Percentiles rank a stretch among this genome's conserved stretches.
These are phyloP conservation scores for Trichoderma parareesei DNA, from an alignment of 495 filamentous ascomycete genomes.

Conservation along the genomic window DNA sequence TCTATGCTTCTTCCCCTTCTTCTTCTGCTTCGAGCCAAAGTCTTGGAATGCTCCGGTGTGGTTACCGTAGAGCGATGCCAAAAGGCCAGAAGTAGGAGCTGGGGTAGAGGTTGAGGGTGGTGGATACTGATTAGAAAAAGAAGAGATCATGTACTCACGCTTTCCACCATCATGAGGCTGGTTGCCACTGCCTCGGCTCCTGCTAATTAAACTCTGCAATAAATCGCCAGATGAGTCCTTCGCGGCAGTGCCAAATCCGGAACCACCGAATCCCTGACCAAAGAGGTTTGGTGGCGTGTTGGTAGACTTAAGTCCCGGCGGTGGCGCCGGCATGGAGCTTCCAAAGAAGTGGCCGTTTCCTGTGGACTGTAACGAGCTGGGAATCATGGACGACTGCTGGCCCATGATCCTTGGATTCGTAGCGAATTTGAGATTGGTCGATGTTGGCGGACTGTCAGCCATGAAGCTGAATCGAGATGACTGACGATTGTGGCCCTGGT, in stretches of 20 bases:
- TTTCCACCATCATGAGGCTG: constrained; percentile 74
- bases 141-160: constrained; percentile 85
- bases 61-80: constrained; percentile 82
- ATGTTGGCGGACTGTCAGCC: constrained; percentile 55
- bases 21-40: constrained; percentile 90
- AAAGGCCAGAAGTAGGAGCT: constrained; percentile 79
- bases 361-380: constrained; percentile 52
- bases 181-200: constrained; percentile 45
- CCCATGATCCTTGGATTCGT: constrained; percentile 79
- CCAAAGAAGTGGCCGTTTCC: constrained; percentile 50
- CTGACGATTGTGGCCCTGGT: constrained; percentile 74
- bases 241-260: constrained; percentile 42
- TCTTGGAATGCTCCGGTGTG: constrained; percentile 78
- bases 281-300: constrained; percentile 88
- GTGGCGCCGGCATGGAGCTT: constrained; percentile 74
- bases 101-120: constrained; percentile 69
- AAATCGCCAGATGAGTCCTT: constrained; percentile 64
- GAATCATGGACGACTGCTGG: constrained; percentile 87
- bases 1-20: constrained; percentile 99
- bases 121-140: constrained; percentile 71
- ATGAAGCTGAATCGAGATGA: constrained; percentile 84
- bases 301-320: constrained; percentile 89
- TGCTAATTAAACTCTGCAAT: constrained; percentile 68
- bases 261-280: constrained; percentile 61
- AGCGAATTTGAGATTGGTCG: constrained; percentile 71